Evolutionary conservation across 768 basidiomycete genomes (phyloP).

Genomic region (Mycena galericulata): DNA sequence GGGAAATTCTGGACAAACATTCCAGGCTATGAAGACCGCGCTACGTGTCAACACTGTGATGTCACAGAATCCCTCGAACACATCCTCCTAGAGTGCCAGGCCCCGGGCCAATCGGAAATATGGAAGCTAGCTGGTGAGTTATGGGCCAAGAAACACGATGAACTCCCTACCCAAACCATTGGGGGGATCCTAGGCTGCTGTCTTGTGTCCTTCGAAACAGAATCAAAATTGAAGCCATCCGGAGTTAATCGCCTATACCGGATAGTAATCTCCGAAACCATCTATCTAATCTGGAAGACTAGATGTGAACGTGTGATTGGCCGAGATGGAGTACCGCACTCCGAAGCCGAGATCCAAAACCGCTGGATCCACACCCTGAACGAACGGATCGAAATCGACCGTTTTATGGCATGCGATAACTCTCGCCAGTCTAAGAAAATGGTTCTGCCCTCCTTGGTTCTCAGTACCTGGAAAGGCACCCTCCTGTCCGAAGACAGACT

Average conservation of each 20-base stretch:
- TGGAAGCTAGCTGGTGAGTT: neutral
- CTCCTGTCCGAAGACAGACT: neutral
- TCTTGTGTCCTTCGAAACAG: neutral
- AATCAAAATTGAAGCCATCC: neutral
- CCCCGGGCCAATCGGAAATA: neutral
- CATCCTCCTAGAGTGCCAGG: too few species aligned
- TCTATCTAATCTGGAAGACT: too few species aligned
- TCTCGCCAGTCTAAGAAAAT: too few species aligned
- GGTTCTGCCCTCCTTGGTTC: neutral
- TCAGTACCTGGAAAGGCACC: neutral
- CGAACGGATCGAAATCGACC: too few species aligned
- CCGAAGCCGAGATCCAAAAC: neutral
- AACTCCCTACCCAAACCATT: neutral
- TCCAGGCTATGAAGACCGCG: slow-evolving; percentile 17
- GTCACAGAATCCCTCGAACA: too few species aligned
- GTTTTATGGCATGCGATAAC: too few species aligned
- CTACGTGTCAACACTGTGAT: neutral
- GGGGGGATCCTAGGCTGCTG: neutral
- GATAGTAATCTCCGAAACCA: too few species aligned
- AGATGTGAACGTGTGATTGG: neutral
- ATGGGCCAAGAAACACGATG: neutral
- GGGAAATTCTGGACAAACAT: slow-evolving; percentile 30
- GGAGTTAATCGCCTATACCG: neutral
- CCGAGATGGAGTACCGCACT: neutral
- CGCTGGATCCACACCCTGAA: neutral